These are phyloP conservation scores for Polygonum maritimum DNA, from an alignment of 148 eudicot genomes.

Conservation along the genomic window DNA sequence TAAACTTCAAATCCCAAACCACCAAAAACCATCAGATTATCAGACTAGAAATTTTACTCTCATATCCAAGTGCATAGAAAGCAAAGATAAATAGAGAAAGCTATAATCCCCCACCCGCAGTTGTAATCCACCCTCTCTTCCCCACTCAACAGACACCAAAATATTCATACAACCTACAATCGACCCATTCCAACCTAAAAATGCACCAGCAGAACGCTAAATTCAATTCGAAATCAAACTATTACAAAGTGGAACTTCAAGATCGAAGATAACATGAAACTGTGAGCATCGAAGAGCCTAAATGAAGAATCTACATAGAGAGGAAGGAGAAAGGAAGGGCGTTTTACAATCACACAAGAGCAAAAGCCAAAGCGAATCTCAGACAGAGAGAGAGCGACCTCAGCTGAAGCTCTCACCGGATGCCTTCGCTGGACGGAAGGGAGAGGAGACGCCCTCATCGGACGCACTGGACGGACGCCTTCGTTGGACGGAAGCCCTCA, in stretches of 20 bases:
- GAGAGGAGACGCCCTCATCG: no score
- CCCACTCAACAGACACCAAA: no score
- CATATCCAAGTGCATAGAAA: background rate
- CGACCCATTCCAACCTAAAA: no score
- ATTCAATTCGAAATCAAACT: no score
- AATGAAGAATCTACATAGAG: background rate
- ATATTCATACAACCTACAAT: no score
- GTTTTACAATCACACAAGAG: conserved; percentile 70
- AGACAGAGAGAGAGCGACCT: conserved; percentile 68
- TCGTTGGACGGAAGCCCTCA: no score
- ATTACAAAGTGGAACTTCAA: background rate
- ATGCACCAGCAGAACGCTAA: no score
- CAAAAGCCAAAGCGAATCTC: conserved; percentile 85
- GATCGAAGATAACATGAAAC: background rate
- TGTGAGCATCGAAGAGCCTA: background rate
- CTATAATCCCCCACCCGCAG: conserved; percentile 75
- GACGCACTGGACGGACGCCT: no score
- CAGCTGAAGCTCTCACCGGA: no score
- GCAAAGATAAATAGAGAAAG: background rate
- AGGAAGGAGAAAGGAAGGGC: background rate
- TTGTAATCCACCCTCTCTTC: no score
- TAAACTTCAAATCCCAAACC: conserved; percentile 3
- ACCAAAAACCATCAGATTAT: background rate
- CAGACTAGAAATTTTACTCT: background rate
- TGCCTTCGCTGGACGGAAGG: no score